A percentile compares a stretch with the other conserved stretches of the same genome.
These are phyloP conservation scores for Lentinula detonsa DNA, from an alignment of 768 basidiomycete species.

Conservation along the genomic window DNA sequence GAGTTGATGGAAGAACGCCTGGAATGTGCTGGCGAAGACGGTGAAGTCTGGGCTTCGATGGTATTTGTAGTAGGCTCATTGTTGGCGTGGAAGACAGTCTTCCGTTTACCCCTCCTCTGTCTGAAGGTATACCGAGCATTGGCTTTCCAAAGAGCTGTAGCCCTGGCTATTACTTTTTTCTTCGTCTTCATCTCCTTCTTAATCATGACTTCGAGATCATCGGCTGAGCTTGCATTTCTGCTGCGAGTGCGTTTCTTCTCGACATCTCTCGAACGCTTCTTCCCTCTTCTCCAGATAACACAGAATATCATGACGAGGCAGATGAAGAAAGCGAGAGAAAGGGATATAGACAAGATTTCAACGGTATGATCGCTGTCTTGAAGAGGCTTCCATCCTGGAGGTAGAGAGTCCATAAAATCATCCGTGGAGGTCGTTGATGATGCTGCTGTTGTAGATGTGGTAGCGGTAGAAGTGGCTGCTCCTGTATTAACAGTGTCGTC, in stretches of 20 bases:
- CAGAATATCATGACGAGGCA: slow-evolving; percentile 55
- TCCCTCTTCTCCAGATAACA: slow-evolving; percentile 52
- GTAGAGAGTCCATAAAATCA: slow-evolving; percentile 34
- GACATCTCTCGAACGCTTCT: slow-evolving; percentile 36
- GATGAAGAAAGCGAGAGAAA: slow-evolving; percentile 58
- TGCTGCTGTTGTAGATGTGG: neutral
- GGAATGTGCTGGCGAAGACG: neutral
- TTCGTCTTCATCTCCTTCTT: slow-evolving; percentile 44
- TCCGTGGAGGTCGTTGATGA: slow-evolving; percentile 7
- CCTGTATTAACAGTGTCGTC: slow-evolving; percentile 4
- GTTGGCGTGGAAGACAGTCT: slow-evolving; percentile 9
- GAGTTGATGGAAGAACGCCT: neutral
- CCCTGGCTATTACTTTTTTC: slow-evolving; percentile 58
- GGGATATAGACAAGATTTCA: slow-evolving; percentile 51
- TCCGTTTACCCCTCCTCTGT: slow-evolving; percentile 44
- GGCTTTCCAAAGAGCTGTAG: slow-evolving; percentile 64
- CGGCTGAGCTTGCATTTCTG: slow-evolving; percentile 22
- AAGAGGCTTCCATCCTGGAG: slow-evolving; percentile 45
- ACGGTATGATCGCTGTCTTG: slow-evolving; percentile 29
- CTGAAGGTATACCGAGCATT: slow-evolving; percentile 57
- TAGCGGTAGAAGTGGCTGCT: neutral
- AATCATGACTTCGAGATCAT: slow-evolving; percentile 17
- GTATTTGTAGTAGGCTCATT: neutral
- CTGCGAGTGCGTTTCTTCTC: slow-evolving; percentile 39
- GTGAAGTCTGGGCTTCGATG: neutral